These are phyloP conservation scores for Mycena haematopus DNA, from an alignment of 768 basidiomycete species.

Conservation along the genomic window DNA sequence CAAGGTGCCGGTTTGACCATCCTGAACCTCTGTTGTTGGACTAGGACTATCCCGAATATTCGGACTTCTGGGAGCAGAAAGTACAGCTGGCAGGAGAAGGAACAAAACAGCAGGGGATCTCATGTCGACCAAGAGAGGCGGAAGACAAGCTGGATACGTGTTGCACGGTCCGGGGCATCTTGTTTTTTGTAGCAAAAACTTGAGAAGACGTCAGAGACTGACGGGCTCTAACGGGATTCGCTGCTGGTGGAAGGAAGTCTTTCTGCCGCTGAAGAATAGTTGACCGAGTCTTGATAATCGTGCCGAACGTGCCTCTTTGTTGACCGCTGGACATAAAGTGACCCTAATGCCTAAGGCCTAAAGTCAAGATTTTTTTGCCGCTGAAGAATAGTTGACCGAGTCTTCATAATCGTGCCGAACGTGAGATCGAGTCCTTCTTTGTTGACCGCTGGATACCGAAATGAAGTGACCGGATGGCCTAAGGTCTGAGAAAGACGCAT, in stretches of 20 bases:
- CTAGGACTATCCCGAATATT: slow-evolving; percentile 3
- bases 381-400: background rate
- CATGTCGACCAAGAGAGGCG: background rate
- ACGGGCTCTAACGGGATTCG: background rate
- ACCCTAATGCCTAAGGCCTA: too few relatives aligned
- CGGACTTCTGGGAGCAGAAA: background rate
- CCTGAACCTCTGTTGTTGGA: slow-evolving; percentile 23
- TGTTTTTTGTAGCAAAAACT: background rate
- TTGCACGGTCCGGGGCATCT: background rate
- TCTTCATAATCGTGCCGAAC: background rate
- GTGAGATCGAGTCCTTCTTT: slow-evolving; percentile 1
- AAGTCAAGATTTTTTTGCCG: too few relatives aligned
- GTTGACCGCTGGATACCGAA: background rate
- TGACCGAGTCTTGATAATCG: background rate
- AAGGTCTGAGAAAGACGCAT: background rate
- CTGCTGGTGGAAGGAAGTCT: background rate
- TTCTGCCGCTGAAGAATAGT: background rate
- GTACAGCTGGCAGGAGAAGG: slow-evolving; percentile 4
- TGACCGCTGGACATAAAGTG: background rate
- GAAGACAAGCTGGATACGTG: background rate
- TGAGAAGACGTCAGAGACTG: background rate
- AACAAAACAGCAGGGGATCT: background rate
- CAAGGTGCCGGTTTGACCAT: slow-evolving; percentile 24
- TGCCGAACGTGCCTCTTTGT: background rate
- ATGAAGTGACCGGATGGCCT: background rate